Evolutionary conservation across 768 basidiomycete species (phyloP).

Genomic region (Calocybe cyanea): DNA sequence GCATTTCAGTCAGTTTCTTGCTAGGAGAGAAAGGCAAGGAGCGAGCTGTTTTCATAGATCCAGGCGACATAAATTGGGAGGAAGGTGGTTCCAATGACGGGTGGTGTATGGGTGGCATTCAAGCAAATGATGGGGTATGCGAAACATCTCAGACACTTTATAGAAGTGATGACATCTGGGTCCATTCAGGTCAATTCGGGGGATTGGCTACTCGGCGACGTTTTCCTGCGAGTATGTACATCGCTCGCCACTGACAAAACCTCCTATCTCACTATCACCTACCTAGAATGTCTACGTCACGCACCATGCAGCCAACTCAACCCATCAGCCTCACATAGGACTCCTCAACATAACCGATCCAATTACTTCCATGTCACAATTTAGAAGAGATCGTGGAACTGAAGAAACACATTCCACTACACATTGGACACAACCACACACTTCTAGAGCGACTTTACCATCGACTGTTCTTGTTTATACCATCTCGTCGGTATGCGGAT

Average conservation of each 20-base stretch:
- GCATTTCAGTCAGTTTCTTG: slow-evolving; percentile 40
- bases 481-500: slow-evolving; percentile 11
- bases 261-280: too few species aligned
- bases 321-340: slow-evolving; percentile 40
- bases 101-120: slow-evolving; percentile 58
- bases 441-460: neutral
- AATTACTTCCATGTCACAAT: slow-evolving; percentile 23
- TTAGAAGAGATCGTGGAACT: slow-evolving; percentile 38
- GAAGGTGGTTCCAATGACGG: slow-evolving; percentile 33
- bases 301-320: slow-evolving; percentile 39
- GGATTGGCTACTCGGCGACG: slow-evolving; percentile 62
- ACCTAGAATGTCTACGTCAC: slow-evolving; percentile 50
- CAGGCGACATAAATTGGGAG: slow-evolving; percentile 49
- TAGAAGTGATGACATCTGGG: neutral
- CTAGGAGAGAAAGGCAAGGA: slow-evolving; percentile 33
- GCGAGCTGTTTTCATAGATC: slow-evolving; percentile 38
- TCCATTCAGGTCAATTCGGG: slow-evolving; percentile 33
- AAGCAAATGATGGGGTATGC: slow-evolving; percentile 44
- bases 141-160: slow-evolving; percentile 11
- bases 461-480: slow-evolving; percentile 5
- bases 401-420: slow-evolving; percentile 22
- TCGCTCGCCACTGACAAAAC: too few species aligned
- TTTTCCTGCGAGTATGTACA: slow-evolving; percentile 44
- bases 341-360: slow-evolving; percentile 24
- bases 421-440: slow-evolving; percentile 5